Conservation (phyloP, 1,284 basidiomycete species). For the Cryptococcus depauperatus region DNA sequence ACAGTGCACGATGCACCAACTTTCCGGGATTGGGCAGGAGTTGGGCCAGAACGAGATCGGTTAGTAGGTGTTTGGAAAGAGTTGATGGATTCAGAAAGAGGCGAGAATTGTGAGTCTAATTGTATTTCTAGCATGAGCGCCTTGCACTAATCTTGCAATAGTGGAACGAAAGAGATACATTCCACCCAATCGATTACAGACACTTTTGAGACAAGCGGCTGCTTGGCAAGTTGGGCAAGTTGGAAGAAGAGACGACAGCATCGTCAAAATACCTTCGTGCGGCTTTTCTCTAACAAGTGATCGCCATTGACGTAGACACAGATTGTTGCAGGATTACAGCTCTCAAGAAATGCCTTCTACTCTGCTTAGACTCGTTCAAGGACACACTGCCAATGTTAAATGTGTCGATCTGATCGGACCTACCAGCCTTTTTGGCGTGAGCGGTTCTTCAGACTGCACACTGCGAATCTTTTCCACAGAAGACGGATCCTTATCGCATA, state of each 20-base stretch:
- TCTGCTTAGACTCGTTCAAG: slow-evolving; percentile 29
- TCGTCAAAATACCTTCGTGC: slow-evolving; percentile 18
- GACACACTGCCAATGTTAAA: slow-evolving; percentile 48
- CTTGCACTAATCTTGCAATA: neutral
- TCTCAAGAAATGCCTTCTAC: slow-evolving; percentile 29
- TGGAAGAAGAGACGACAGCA: neutral
- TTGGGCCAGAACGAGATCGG: slow-evolving; percentile 38
- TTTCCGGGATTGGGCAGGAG: slow-evolving; percentile 48
- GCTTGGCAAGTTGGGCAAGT: slow-evolving; percentile 46
- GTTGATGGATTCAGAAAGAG: slow-evolving; percentile 26
- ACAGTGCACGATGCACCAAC: slow-evolving; percentile 49
- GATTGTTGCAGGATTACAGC: slow-evolving; percentile 38
- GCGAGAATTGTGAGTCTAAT: slow-evolving; percentile 7
- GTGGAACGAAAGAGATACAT: slow-evolving; percentile 26
- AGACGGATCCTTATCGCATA: slow-evolving; percentile 20
- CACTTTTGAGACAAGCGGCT: slow-evolving; percentile 46
- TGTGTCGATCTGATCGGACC: slow-evolving; percentile 45
- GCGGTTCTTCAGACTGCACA: slow-evolving; percentile 45
- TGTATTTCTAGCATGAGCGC: neutral
- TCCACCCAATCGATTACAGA: slow-evolving; percentile 44
- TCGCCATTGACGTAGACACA: too few relatives aligned
- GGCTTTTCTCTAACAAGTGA: too few relatives aligned
- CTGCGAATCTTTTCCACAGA: slow-evolving; percentile 34
- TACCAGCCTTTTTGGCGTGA: slow-evolving; percentile 39
- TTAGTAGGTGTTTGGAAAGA: slow-evolving; percentile 43